Evolutionary conservation across 805 yeast species (phyloP), one percentile per base, ranked within the genome.

Genomic region (Candida alai): DNA sequence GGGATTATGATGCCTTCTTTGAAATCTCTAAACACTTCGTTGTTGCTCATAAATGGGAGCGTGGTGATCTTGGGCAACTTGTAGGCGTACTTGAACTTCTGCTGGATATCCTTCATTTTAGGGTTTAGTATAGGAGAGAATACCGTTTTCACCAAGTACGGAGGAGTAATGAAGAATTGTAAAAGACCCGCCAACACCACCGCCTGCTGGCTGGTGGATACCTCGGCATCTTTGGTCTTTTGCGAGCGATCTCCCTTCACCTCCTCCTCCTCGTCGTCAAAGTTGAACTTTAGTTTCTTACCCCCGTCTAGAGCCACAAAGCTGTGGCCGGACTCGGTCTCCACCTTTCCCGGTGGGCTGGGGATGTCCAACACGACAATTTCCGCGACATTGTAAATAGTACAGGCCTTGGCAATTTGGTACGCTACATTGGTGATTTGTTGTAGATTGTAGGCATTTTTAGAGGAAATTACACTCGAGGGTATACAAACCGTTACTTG

Each of bases 81-180:
- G 22, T 67, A 65, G 0, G 95, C 96, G 42, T 74, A 70, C 35
- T 68, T 68, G 52, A 84, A 75, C 50, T 76, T 71, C 23, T 61
- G 55, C 17, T 56, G 34, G 39, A 40, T 63, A 50, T 44, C 66
- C 12, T 22, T 29, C 8, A 29, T 24, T 22, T 39, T 40, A 13
- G 31, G 30, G 29, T 33, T 41, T 6, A 33, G 34, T 60, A 47
- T 48, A 41, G 71, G 67, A 21, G 51, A 50, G 62, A 87, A 85
- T 4, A 81, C 68, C 2, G 79, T 58, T 40, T 80, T 79, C 13
- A 79, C 73, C 27, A 88, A 65, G 51, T 88, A 85, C 31, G 86
- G 83, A 1, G 96, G 96, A 0, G 96, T 87, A 11, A 87, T 77
- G 49, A 85, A 85, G 52, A 65, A 87, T 52, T 86, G 95, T 37